Base-by-base conservation (phyloP, 1,139 yeast species). In the Suhomyces bolitotheri region DNA sequence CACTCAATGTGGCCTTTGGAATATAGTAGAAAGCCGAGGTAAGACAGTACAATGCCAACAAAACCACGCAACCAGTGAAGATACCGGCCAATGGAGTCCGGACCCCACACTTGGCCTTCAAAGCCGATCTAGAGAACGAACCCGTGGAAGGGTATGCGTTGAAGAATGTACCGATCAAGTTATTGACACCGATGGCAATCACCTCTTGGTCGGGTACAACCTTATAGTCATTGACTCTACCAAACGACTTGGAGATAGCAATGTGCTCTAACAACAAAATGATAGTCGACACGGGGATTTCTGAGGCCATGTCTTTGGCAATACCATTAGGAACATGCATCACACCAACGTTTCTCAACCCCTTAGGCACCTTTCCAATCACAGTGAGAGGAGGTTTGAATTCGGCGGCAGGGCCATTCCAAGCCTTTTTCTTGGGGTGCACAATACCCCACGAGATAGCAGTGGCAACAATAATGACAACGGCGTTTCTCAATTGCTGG, bases 61-160 rank as follows among this genome's bases (percentile, higher is more conserved):
- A 65, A 16, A 90, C 97, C 58, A 90, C 90, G 24, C 76, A 78
- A 56, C 97, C 97, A 17, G 96, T 88, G 64, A 80, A 85, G 36
- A 88, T 73, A 64, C 97, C 96, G 34, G 96, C 95, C 44, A 89
- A 69, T 21, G 97, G 97, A 25, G 97, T 90, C 55, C 90, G 78
- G 29, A 90, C 97, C 55, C 96, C 96, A 74, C 96, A 89, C 64
- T 89, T 90, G 38, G 95, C 85, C 64, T 90, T 89, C 53, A 90
- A 74, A 9, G 97, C 97, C 31, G 96, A 84, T 69, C 97, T 81
- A 14, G 96, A 86, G 62, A 90, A 90, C 2, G 97, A 90, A 36
- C 97, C 97, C 8, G 97, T 90, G 8, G 96, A 90, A 11, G 97
- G 97, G 58, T 90, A 90, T 7, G 97, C 96, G 53, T 79, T 74